These are phyloP conservation scores for Hanseniaspora singularis DNA, from an alignment of 805 yeast species.

Conservation along the genomic window DNA sequence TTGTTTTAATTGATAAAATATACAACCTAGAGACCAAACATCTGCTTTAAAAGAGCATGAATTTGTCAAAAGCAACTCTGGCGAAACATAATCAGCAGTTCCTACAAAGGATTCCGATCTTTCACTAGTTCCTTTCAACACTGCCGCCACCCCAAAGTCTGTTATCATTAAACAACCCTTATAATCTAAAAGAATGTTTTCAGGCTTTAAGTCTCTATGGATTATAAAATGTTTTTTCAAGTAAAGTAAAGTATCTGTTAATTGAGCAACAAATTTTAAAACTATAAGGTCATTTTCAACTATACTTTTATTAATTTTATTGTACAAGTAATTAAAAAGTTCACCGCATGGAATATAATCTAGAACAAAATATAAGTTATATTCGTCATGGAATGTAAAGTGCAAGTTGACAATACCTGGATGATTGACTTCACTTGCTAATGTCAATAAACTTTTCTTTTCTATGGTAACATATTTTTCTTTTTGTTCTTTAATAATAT, in stretches of 20 bases:
- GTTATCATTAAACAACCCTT: slow-evolving; percentile 85
- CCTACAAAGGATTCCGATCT: slow-evolving; percentile 80
- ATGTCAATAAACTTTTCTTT: slow-evolving; percentile 71
- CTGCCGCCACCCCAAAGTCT: slow-evolving; percentile 94
- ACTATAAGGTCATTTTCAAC: slow-evolving; percentile 64
- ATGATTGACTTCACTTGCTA: slow-evolving; percentile 55
- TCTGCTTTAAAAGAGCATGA: slow-evolving; percentile 75
- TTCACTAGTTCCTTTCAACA: slow-evolving; percentile 25
- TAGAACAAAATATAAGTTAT: slow-evolving; percentile 76
- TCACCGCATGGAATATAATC: slow-evolving; percentile 97
- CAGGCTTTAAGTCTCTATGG: slow-evolving; percentile 92
- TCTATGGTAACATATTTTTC: slow-evolving; percentile 94
- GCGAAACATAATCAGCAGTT: slow-evolving; percentile 93
- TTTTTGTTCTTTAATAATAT: slow-evolving; percentile 86
- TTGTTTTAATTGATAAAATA: slow-evolving; percentile 66
- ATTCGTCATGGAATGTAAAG: slow-evolving; percentile 89
- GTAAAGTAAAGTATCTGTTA: slow-evolving; percentile 80
- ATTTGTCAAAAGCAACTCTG: slow-evolving; percentile 70
- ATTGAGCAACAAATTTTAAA: slow-evolving; percentile 70
- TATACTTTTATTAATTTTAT: slow-evolving; percentile 39
- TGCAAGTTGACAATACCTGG: slow-evolving; percentile 88
- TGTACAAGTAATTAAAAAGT: slow-evolving; percentile 60
- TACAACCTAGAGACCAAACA: slow-evolving; percentile 91
- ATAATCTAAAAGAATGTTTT: slow-evolving; percentile 54
- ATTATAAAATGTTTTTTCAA: slow-evolving; percentile 72